Conservation (phyloP, 257 asterid genomes). For the Solanum dulcamara region DNA sequence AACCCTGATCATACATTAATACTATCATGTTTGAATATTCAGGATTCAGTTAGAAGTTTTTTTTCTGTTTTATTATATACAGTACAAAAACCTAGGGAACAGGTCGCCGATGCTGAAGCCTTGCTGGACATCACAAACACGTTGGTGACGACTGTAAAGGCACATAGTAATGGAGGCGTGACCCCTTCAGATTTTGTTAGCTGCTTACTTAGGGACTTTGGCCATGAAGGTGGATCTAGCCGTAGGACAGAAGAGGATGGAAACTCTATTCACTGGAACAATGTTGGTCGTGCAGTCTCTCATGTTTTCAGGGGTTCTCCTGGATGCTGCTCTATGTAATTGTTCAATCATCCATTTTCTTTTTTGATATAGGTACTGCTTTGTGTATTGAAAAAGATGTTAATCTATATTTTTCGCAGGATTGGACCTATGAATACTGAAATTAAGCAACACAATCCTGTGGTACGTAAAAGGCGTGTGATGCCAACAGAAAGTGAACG, state of each 20-base stretch:
- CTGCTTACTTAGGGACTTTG: constrained; percentile 58
- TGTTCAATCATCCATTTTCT: background rate
- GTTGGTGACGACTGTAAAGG: constrained; percentile 75
- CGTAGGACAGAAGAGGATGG: constrained; percentile 27
- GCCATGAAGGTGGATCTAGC: constrained; percentile 45
- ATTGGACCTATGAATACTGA: constrained; percentile 90
- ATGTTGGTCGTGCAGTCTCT: constrained; percentile 55
- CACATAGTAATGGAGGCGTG: constrained; percentile 52
- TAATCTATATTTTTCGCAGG: constrained; percentile 28
- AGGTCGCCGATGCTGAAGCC: constrained; percentile 93
- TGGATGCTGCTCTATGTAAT: constrained; percentile 74
- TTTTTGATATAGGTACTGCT: background rate
- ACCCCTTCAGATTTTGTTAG: constrained; percentile 73
- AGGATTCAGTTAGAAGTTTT: background rate
- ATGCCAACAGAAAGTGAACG: constrained; percentile 45
- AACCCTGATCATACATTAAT: background rate
- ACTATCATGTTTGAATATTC: background rate
- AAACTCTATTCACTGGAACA: constrained; percentile 51
- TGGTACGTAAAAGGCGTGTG: constrained; percentile 43
- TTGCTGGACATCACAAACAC: constrained; percentile 79
- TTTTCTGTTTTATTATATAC: background rate
- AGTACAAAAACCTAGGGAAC: constrained; percentile 89
- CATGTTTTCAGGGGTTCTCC: constrained; percentile 55
- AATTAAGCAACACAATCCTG: constrained; percentile 61
- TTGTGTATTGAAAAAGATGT: background rate